Base-by-base conservation (phyloP, 805 yeast genomes). In the Kodamaea nitidulidarum region DNA sequence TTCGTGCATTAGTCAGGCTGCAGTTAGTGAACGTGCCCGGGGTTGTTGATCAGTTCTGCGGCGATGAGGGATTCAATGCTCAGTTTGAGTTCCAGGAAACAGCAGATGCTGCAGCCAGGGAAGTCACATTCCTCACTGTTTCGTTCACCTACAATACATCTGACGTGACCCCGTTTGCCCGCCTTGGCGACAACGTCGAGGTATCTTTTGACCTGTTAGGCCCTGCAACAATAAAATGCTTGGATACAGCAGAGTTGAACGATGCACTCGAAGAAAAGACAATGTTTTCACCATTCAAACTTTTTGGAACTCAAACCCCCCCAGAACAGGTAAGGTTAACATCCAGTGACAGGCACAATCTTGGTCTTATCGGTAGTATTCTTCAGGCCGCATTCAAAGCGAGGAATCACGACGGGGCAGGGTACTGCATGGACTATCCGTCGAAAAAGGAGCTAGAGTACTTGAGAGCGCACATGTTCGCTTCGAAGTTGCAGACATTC, bases 111-210 rank as follows among this genome's bases (percentile, higher is more conserved):
- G 5, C 10, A 21, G 9, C 4, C 6, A 15, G 21, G 14, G 38
- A 24, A 18, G 17, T 39, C 11, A 56, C 67, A 0, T 66, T 71
- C 38, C 47, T 68, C 49, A 64, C 73, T 1, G 25, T 66, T 12
- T 55, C 68, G 0, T 65, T 62, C 36, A 53, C 52, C n/a, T 68
- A 50, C 45, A 58, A 58, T 37, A 54, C 67, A 1, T 56, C 51
- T 39, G 65, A 60, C n/a, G 41, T 55, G 5, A 57, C 64, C 36
- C 69, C 69, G 2, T 61, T 65, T 41, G 29, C 44, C 7, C 43
- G 52, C 20, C 32, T 60, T 3, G 42, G 40, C 2, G 53, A 49
- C 2, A 54, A 58, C 17, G 52, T 61, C 6, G 29, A 40, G 1
- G 42, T 65, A 6, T 48, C 63, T 0, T 62, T 66, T 34, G 70